Evolutionary conservation across 441 rosid genomes (phyloP).

Genomic region (Rhodomyrtus psidioides): DNA sequence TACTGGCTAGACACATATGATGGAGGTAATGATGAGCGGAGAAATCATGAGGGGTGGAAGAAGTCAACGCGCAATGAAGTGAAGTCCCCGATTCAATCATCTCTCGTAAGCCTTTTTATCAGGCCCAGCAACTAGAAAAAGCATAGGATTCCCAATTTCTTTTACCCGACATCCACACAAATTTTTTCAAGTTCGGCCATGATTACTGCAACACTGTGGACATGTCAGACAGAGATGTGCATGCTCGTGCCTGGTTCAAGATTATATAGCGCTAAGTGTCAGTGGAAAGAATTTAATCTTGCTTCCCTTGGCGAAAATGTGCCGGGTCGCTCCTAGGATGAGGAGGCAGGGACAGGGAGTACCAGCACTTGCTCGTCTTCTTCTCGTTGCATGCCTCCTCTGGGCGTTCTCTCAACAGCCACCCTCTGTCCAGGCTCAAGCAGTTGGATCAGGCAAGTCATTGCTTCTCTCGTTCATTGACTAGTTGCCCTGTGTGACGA

Average conservation of each 20-base stretch:
- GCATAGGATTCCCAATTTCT: constrained; percentile 43
- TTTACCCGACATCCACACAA: constrained; percentile 19
- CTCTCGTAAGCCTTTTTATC: not conserved
- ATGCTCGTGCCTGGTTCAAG: constrained; percentile 2
- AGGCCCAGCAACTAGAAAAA: constrained; percentile 4
- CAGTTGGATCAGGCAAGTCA: constrained; percentile 42
- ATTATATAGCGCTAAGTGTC: constrained; percentile 1
- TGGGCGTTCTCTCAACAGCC: constrained; percentile 16
- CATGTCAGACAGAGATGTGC: constrained; percentile 16
- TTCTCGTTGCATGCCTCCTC: constrained; percentile 40
- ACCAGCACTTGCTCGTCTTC: constrained; percentile 16
- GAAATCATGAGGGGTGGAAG: constrained; percentile 33
- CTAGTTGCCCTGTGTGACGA: no score
- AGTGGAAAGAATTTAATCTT: not conserved
- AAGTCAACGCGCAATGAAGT: constrained; percentile 46
- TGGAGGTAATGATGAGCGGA: constrained; percentile 35
- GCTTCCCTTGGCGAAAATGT: not conserved
- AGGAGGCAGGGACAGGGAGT: constrained; percentile 7
- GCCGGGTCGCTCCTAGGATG: constrained; percentile 24
- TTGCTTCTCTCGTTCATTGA: not conserved
- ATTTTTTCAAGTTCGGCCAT: constrained; percentile 30
- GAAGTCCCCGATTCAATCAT: constrained; percentile 22
- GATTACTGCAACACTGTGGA: constrained; percentile 15
- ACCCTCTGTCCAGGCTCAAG: constrained; percentile 21
- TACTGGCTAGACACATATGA: constrained; percentile 17